Percentiles rank a stretch among this genome's conserved stretches.
Conservation (phyloP, 2,329 filamentous ascomycete genomes). For the Fusarium sp. region DNA sequence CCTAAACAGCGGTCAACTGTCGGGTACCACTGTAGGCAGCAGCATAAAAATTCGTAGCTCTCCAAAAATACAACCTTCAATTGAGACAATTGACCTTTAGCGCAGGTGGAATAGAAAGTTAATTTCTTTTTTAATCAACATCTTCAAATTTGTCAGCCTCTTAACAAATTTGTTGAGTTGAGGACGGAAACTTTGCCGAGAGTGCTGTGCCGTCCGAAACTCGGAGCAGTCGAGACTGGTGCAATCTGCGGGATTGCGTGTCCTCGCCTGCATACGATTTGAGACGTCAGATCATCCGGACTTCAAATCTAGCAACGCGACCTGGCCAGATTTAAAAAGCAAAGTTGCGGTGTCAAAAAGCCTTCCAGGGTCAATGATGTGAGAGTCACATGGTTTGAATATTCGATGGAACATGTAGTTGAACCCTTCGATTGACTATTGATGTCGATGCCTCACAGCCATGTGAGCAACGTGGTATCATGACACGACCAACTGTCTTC, state of each 20-base stretch:
- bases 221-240: background rate
- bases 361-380: background rate
- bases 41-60: background rate
- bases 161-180: background rate
- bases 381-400: background rate
- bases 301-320: background rate
- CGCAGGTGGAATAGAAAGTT: background rate
- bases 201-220: background rate
- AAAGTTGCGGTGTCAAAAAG: slow-evolving; percentile 4
- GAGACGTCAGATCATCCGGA: slow-evolving; percentile 2
- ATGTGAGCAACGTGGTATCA: background rate
- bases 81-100: slow-evolving; percentile 4
- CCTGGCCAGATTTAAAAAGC: slow-evolving; percentile 2
- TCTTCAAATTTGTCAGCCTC: background rate
- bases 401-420: too few relatives aligned
- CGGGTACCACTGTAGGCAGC: slow-evolving; percentile 16
- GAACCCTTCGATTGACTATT: background rate
- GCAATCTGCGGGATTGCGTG: background rate
- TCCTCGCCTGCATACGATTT: background rate
- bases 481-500: background rate
- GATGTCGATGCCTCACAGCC: fast-evolving
- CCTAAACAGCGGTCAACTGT: slow-evolving; percentile 30
- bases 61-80: background rate
- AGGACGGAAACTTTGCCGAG: background rate
- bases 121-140: background rate